Conservation (phyloP, 768 basidiomycete genomes). For the Collybia mongolica region DNA sequence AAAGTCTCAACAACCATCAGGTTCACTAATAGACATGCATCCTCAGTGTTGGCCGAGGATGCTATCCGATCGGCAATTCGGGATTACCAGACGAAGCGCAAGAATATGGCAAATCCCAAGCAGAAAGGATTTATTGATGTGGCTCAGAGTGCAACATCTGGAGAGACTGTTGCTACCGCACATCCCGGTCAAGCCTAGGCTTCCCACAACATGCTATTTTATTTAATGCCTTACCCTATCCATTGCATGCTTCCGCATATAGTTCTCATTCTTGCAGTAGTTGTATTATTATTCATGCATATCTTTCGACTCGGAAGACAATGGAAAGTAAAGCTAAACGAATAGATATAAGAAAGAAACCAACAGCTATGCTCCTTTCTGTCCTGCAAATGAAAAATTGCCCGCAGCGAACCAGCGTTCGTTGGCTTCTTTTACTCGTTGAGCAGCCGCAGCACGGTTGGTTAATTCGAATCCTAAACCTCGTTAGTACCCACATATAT, state of each 20-base stretch:
- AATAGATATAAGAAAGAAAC: background rate
- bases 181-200: constrained; percentile 38
- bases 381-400: constrained; percentile 76
- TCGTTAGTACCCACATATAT: constrained; percentile 11
- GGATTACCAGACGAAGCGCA: constrained; percentile 88
- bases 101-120: constrained; percentile 45
- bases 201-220: constrained; percentile 1
- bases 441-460: constrained; percentile 84
- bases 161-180: constrained; percentile 53
- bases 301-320: constrained; percentile 5
- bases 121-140: constrained; percentile 72
- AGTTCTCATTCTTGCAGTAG: constrained; percentile 17
- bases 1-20: constrained; percentile 2
- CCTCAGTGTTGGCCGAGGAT: constrained; percentile 90
- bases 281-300: constrained; percentile 32
- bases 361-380: constrained; percentile 35
- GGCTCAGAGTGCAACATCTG: constrained; percentile 52
- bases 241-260: constrained; percentile 14
- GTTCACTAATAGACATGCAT: constrained; percentile 6
- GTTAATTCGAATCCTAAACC: constrained; percentile 86
- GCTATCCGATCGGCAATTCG: constrained; percentile 98
- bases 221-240: constrained; percentile 9
- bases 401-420: constrained; percentile 94
- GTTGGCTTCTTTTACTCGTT: constrained; percentile 92
- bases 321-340: constrained; percentile 3